Base-by-base conservation (phyloP, 225 moss, liverwort and hornwort genomes). In the Polytrichum commune region DNA sequence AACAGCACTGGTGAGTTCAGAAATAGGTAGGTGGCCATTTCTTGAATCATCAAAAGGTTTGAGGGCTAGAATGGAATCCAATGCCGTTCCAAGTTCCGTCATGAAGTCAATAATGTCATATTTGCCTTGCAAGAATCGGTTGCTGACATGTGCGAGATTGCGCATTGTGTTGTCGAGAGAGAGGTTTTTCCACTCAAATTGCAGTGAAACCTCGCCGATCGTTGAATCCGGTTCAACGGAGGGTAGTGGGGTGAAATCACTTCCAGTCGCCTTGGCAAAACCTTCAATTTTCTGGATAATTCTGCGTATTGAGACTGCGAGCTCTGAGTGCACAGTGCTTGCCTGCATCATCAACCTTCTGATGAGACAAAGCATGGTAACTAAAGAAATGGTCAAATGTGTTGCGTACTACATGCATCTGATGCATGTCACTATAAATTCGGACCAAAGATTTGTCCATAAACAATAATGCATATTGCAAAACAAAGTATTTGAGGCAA, bases 81-180 rank as follows among this genome's bases (percentile, higher is more conserved):
- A 62, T 18, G 88, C 85, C 27, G 85, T 83, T 10, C 81, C 74
- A 4, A 93, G 90, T 71, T 90, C 87, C 22, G 71, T 69, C 27
- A 90, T 66, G 69, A 93, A 87, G 33, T 85, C 90, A 8, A 84
- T 74, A 4, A 89, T 53, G 66, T 90, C 93, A 27, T 83, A 69
- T 67, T 87, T 75, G 0, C 89, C 87, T 29, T 79, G 80, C 2
- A 89, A 35, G 27, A 93, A 76, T 64, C 80, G 85, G 60, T 85
- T 89, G 72, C 89, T 81, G 1, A 77, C 75, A 20, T 66, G 79
- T 24, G 79, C 69, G 18, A 93, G 68, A 63, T 81, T 85, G 28
- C 81, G 81, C 73, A 93, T 80, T 7, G 73, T 70, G 63, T 74
- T 65, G 46, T 87, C 76, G 10, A 93, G 63, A 6, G 72, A 74